Base-by-base conservation (phyloP, 306 rosid genomes). In the Urtica urens region DNA sequence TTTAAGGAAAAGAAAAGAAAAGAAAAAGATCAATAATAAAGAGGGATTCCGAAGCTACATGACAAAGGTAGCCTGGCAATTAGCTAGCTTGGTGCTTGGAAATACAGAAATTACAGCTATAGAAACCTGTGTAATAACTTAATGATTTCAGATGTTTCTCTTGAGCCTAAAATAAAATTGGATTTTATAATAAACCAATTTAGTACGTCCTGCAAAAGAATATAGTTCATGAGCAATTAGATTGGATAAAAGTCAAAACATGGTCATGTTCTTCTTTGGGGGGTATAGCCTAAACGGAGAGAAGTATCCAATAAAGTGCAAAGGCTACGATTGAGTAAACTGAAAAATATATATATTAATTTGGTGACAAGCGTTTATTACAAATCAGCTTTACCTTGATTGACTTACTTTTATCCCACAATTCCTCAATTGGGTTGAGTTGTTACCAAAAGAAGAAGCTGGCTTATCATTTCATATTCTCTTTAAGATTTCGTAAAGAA, bases 281-380 rank as follows among this genome's bases (percentile, higher is more conserved):
- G n/a, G n/a, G n/a, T n/a, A n/a, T n/a, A n/a, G n/a, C n/a, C n/a
- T n/a, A n/a, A n/a, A n/a, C 21, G 42, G 50, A 18, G 22, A 52
- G 15, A 15, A 38, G 51, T n/a, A 47, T 47, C 59, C 52, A 39
- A 58, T 52, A 43, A 34, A 47, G 57, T 30, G 23, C 3, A 22
- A 2, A n/a, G n/a, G n/a, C n/a, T n/a, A n/a, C n/a, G n/a, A n/a
- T n/a, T n/a, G n/a, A n/a, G 8, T 14, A 28, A 21, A 15, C 21
- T 28, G 59, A 52, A 9, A 42, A 57, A 56, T 37, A 18, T 24
- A 42, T 39, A 20, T 38, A 30, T 51, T 69, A 37, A 50, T 40
- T 63, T 40, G 38, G 15, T 33, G 63, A 41, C 33, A 19, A 13
- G 45, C 3, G 17, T 41, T 22, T 52, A 25, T 19, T 14, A 37